Evolutionary conservation across 371 early-diverging fungal genomes (phyloP).

Genomic region (Blakeslea trispora): DNA sequence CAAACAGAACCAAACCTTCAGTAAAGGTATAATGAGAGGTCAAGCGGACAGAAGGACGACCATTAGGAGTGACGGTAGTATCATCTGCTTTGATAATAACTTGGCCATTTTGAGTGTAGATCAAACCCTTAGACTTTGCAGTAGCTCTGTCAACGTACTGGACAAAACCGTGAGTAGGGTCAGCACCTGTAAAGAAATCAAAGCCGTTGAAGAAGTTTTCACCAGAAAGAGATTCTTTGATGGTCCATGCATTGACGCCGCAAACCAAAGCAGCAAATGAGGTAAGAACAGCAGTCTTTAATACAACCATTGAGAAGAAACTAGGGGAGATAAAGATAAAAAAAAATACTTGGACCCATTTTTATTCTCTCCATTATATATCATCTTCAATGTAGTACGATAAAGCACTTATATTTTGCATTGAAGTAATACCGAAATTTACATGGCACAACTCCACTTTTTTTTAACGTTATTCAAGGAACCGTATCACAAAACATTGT

Average conservation of each 20-base stretch:
- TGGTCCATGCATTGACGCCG: conserved; percentile 20
- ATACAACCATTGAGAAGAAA: background rate
- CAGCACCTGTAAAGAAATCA: conserved; percentile 34
- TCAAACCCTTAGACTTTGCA: conserved; percentile 19
- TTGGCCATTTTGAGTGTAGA: conserved; percentile 15
- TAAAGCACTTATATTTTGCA: background rate
- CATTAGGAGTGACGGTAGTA: conserved; percentile 18
- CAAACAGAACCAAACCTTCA: conserved; percentile 34
- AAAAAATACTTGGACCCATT: background rate
- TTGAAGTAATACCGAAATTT: no score
- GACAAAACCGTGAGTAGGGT: conserved; percentile 54
- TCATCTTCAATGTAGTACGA: background rate
- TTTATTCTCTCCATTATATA: background rate
- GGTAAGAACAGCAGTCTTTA: background rate
- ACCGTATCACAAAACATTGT: no score
- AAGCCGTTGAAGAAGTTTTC: conserved; percentile 38
- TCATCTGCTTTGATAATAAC: conserved; percentile 21
- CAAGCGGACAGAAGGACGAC: conserved; percentile 35
- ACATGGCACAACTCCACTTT: no score
- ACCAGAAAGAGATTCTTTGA: conserved; percentile 18
- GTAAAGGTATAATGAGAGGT: conserved; percentile 15
- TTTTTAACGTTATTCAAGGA: no score
- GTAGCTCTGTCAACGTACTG: conserved; percentile 35
- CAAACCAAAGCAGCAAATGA: conserved; percentile 2
- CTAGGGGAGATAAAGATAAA: background rate